Conservation (phyloP, 139 green algal genomes). For the Micromonas pusilla region DNA sequence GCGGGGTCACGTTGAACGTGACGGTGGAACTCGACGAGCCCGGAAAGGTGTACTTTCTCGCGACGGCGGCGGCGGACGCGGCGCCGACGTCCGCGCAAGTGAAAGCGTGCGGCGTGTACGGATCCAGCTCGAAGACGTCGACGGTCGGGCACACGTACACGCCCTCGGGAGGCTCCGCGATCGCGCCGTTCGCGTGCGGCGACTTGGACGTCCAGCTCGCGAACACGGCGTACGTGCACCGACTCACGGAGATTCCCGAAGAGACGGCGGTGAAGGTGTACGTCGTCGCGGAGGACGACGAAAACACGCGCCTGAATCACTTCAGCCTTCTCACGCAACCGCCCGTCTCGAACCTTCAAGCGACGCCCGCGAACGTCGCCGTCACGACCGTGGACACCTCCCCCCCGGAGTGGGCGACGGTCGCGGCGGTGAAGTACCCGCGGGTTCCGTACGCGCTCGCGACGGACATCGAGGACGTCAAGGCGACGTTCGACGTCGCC, state of each 20-base stretch:
- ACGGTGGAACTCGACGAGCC: neutral
- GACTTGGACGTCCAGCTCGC: neutral
- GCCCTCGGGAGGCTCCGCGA: neutral
- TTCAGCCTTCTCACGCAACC: neutral
- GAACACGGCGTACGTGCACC: neutral
- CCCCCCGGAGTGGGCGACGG: neutral
- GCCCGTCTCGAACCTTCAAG: slow-evolving; percentile 6
- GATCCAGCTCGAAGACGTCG: too few species aligned
- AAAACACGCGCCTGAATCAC: neutral
- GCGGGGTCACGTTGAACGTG: neutral
- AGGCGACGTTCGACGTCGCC: neutral
- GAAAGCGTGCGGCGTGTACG: too few species aligned
- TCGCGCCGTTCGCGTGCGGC: neutral
- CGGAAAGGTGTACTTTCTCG: slow-evolving; percentile 1
- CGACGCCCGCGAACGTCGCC: neutral
- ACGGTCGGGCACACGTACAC: neutral
- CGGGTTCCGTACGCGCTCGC: neutral
- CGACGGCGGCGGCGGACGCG: neutral
- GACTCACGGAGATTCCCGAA: neutral
- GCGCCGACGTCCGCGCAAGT: neutral
- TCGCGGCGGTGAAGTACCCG: neutral
- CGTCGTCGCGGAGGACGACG: slow-evolving; percentile 12
- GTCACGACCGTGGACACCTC: slow-evolving; percentile 3
- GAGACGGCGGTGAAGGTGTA: slow-evolving; percentile 3
- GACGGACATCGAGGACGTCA: neutral